Evolutionary conservation across 805 yeast species (phyloP).

Genomic region (Saccharomyces eubayanus): DNA sequence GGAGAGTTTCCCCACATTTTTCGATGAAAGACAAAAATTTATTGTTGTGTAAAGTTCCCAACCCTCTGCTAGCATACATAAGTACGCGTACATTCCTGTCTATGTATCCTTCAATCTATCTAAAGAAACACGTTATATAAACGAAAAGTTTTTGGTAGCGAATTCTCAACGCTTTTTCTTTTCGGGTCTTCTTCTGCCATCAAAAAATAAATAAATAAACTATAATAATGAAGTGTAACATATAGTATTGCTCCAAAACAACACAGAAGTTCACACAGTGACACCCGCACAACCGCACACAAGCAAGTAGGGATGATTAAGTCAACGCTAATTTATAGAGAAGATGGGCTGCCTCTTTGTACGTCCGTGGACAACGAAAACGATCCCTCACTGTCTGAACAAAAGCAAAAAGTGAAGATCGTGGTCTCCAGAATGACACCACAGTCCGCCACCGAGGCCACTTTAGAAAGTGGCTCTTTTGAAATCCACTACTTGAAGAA

Average conservation of each 20-base stretch:
- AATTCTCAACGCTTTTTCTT: neutral
- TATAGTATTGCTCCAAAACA: neutral
- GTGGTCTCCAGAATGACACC: slow-evolving; percentile 68
- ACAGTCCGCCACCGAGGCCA: slow-evolving; percentile 74
- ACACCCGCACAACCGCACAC: neutral
- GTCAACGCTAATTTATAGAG: slow-evolving; percentile 58
- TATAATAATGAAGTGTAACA: neutral
- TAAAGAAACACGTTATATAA: neutral
- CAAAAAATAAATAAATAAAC: neutral
- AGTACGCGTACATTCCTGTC: neutral
- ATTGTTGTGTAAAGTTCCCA: slow-evolving; percentile 11
- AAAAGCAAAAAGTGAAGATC: slow-evolving; percentile 76
- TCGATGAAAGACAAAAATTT: slow-evolving; percentile 18
- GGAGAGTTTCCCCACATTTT: slow-evolving; percentile 16
- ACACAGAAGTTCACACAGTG: neutral
- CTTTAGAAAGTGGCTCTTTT: slow-evolving; percentile 67
- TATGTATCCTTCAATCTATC: neutral
- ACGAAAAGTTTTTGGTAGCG: neutral
- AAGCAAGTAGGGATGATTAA: slow-evolving; percentile 41
- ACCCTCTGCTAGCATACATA: neutral
- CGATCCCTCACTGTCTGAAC: slow-evolving; percentile 53
- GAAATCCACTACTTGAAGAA: slow-evolving; percentile 65
- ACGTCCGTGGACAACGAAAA: slow-evolving; percentile 84
- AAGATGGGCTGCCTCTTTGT: slow-evolving; percentile 79
- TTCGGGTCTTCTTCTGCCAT: neutral